Evolutionary conservation across 2,329 filamentous ascomycete species (phyloP).

Genomic region (Penicillium sp.): DNA sequence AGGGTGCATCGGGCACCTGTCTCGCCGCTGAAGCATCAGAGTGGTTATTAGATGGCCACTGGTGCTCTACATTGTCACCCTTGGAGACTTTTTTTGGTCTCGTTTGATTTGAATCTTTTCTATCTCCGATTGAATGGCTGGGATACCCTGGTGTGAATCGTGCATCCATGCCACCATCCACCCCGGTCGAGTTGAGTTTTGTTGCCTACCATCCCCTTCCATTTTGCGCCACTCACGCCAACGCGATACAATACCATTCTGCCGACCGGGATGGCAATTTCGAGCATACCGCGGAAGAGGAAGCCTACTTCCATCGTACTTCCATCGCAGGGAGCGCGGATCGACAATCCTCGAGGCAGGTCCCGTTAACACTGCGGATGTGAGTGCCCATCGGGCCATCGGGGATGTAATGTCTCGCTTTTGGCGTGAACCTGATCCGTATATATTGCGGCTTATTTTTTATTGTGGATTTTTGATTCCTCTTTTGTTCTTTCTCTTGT

Average conservation of each 20-base stretch:
- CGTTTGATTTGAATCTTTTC: not conserved
- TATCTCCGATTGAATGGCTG: not conserved
- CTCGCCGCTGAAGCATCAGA: conserved; percentile 28
- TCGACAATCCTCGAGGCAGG: conserved; percentile 6
- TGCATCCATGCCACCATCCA: not conserved
- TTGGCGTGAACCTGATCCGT: not conserved
- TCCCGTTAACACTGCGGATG: conserved; percentile 4
- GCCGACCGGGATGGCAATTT: not conserved
- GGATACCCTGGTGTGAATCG: not conserved
- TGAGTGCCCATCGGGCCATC: not conserved
- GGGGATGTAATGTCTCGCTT: not conserved
- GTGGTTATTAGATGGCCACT: conserved; percentile 16
- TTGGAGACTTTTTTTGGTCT: not conserved
- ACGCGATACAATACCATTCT: not conserved
- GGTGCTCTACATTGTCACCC: not conserved
- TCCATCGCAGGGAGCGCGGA: conserved; percentile 2
- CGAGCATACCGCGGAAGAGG: not conserved
- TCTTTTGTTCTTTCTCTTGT: too few species aligned
- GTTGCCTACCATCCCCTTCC: not conserved
- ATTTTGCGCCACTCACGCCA: not conserved
- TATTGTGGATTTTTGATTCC: not conserved
- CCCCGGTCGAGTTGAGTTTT: not conserved
- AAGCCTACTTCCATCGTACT: not conserved
- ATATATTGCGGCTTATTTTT: not conserved
- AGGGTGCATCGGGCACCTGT: conserved; percentile 28